Evolutionary conservation across 768 basidiomycete genomes (phyloP), one percentile per base, ranked within the genome.

Genomic region (Omphalotus guepiniiformis): DNA sequence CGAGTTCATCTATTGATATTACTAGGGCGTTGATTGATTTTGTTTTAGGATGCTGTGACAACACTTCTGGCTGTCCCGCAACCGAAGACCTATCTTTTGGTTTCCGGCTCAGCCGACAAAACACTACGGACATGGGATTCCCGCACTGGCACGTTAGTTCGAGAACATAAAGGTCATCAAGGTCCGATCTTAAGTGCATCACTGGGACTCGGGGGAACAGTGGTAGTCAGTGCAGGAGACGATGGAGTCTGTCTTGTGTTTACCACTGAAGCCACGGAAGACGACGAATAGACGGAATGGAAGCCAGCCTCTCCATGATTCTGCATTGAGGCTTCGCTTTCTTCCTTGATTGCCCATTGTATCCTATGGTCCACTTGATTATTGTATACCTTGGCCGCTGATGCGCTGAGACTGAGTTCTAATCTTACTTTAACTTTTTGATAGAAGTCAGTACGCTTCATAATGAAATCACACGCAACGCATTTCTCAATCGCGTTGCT

Each of bases 91-190:
- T 78, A 94, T 58, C 70, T 95, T 21, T 65, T 99, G 22, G 80
- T 94, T 15, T 88, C 93, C 9, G 88, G 78, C 0, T 95, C 92
- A 7, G 89, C 89, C 2, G 96, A 99, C 66, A 82, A 74, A 48
- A 87, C 83, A 1, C 71, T 97, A 45, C 83, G 79, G 50, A 94
- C 93, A 11, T 98, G 94, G 95, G 95, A 99, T 63, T 83, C 83
- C 11, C 82, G 93, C 37, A 88, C 85, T 2, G 94, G 95, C 0
- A 67, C 75, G 2, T 74, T 94, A 18, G 49, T 95, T 22, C 80
- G 80, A 25, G 83, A 84, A 41, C 89, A 97, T 61, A 82, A 76
- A 19, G 95, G 94, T 1, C 94, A 98, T 56, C 76, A 71, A 15
- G 90, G 77, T 0, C 76, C 88, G 0, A 76, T 98, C 4, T 77